Conservation (phyloP, 2,329 filamentous ascomycete genomes). For the Fusarium sp. region DNA sequence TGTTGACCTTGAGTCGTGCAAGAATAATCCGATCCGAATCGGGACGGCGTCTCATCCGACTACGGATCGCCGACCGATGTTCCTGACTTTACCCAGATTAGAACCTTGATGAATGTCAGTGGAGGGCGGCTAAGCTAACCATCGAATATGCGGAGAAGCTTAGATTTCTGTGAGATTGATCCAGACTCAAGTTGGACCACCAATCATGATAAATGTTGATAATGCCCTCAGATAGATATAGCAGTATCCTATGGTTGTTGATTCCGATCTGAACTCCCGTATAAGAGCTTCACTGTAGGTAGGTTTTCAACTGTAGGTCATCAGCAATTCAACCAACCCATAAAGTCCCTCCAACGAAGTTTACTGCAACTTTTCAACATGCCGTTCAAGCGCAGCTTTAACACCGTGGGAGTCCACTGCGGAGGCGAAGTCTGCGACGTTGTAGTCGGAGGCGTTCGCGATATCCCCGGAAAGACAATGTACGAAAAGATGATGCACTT, state of each 20-base stretch:
- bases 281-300: background rate
- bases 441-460: conserved; percentile 32
- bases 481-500: conserved; percentile 39
- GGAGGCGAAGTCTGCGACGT: conserved; percentile 40
- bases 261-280: background rate
- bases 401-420: conserved; percentile 37
- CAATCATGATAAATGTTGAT: background rate
- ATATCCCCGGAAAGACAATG: conserved; percentile 36
- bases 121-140: background rate
- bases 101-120: background rate
- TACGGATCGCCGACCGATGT: background rate
- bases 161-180: background rate
- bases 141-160: background rate
- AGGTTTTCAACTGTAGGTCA: background rate
- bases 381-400: conserved; percentile 36
- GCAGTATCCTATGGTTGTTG: background rate
- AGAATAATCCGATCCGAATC: background rate
- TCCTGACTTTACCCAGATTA: background rate
- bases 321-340: background rate
- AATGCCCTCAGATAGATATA: background rate
- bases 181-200: background rate
- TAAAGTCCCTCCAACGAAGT: too few relatives aligned
- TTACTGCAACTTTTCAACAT: background rate
- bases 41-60: background rate
- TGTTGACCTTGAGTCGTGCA: background rate